phyloP scores from a whole-genome alignment of 495 filamentous ascomycete genomes.

The Parathielavia appendiculata region DNA sequence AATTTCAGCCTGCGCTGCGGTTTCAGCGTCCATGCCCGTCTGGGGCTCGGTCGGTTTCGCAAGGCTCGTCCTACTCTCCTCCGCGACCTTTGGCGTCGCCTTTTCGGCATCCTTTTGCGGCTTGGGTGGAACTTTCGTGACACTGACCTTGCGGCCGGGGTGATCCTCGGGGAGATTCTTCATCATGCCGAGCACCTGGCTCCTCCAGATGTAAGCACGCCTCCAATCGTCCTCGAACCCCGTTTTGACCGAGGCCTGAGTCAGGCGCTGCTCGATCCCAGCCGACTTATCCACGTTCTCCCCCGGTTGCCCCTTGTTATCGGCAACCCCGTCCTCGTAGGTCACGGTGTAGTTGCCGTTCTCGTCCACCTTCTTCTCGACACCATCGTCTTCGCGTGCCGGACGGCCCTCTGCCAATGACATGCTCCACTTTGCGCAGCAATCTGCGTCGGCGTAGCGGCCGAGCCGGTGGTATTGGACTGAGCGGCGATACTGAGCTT shows the following conservation, averaged over 20 bases:
- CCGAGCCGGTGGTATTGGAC: slow-evolving; percentile 66
- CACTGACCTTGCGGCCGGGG: slow-evolving; percentile 50
- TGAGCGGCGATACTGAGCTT: slow-evolving; percentile 75
- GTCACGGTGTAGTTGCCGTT: slow-evolving; percentile 38
- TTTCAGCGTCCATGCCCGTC: background rate
- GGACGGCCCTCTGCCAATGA: slow-evolving; percentile 46
- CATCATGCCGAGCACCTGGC: slow-evolving; percentile 45
- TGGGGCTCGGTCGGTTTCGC: slow-evolving; percentile 19
- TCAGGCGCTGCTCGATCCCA: background rate
- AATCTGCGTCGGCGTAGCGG: slow-evolving; percentile 69
- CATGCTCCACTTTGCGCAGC: slow-evolving; percentile 63
- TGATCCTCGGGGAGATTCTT: slow-evolving; percentile 61
- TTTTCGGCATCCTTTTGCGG: slow-evolving; percentile 25
- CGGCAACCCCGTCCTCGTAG: slow-evolving; percentile 24
- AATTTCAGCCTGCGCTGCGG: too few species aligned
- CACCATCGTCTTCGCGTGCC: slow-evolving; percentile 38
- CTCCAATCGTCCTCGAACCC: slow-evolving; percentile 31
- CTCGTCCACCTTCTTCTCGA: slow-evolving; percentile 36
- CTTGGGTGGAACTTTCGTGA: slow-evolving; percentile 61
- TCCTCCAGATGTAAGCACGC: slow-evolving; percentile 38
- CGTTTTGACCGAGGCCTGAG: slow-evolving; percentile 13
- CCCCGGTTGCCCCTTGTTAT: slow-evolving; percentile 30
- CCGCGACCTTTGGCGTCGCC: slow-evolving; percentile 13
- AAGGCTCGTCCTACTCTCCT: slow-evolving; percentile 33
- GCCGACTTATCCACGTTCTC: background rate